Evolutionary conservation across 495 filamentous ascomycete species (phyloP).

Genomic region (Melanomma pulvis-pyrius): DNA sequence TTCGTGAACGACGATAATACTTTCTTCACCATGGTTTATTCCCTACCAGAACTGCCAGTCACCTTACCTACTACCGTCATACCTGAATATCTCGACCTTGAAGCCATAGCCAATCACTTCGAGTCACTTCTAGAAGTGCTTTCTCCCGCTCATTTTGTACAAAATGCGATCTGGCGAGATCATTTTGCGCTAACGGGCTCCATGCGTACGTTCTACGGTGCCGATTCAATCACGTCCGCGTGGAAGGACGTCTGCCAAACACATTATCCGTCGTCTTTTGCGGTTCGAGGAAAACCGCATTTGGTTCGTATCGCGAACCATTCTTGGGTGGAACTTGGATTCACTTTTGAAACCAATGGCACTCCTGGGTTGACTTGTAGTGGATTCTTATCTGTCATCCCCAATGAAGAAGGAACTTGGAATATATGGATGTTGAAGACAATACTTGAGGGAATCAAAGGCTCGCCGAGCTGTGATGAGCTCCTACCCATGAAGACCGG

Average conservation of each 20-base stretch:
- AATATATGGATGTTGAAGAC: slow-evolving; percentile 1
- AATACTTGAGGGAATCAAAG: slow-evolving; percentile 27
- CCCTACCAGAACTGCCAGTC: too few species aligned
- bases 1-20: too few species aligned
- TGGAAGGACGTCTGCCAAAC: neutral
- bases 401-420: neutral
- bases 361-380: neutral
- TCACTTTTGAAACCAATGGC: neutral
- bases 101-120: too few species aligned
- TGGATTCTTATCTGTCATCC: neutral
- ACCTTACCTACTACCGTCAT: too few species aligned
- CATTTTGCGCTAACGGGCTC: neutral
- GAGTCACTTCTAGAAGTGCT: too few species aligned
- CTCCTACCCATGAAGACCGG: too few species aligned
- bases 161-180: slow-evolving; percentile 5
- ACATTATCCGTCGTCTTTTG: neutral
- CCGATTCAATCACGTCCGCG: neutral
- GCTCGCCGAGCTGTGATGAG: slow-evolving; percentile 22
- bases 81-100: too few species aligned
- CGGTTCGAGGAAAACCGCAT: neutral
- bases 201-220: neutral
- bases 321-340: neutral
- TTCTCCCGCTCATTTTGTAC: too few species aligned
- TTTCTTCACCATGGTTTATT: too few species aligned
- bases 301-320: neutral